Base-by-base conservation (phyloP, 768 basidiomycete species). In the Guyanaporus albipodus region DNA sequence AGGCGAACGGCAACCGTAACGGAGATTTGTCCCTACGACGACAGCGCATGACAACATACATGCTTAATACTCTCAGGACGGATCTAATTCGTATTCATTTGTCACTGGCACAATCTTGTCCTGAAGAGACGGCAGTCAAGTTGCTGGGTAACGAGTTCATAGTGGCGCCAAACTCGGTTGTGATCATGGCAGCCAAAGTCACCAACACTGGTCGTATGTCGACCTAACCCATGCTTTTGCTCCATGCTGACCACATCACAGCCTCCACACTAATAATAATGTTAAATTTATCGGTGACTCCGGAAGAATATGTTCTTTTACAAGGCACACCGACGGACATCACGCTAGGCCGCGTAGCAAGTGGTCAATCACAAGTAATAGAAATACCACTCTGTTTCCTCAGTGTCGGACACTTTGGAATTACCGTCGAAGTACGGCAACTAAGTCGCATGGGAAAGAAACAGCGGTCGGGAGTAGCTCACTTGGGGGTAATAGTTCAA, bases 11-110 rank as follows among this genome's bases (percentile, higher is more conserved):
- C 3, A 75, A 70, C 28, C 82, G 95, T 17, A 70, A 73, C 4
- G 95, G 95, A 5, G 77, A 80, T 48, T 69, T 98, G 28, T 85
- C 83, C 8, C 70, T 98, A 26, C 75, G 94, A 45, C 75, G 79
- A 36, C 88, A 94, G 51, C 72, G 83, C 14, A 76, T 98, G 69
- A 83, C 89, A 4, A 59, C 79, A 38, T 79, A 78, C 0, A 92
- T 96, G 87, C 70, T 96, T 14, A 82, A 90, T 42, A 76, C 79
- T 19, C 67, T 96, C 32, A 83, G 83, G 22, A 77, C 78, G 28
- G 85, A 92, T 55, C 72, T 77, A 7, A 78, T 83, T 10, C 73
- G 71, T 6, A 70, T 95, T 22, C 64, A 74, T 4, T 58, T 95
- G 52, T 72, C 72, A 0, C 64, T 91, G 32, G 58, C 63, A 6